Base-by-base conservation (phyloP, 306 rosid genomes). In the Purshia tridentata region DNA sequence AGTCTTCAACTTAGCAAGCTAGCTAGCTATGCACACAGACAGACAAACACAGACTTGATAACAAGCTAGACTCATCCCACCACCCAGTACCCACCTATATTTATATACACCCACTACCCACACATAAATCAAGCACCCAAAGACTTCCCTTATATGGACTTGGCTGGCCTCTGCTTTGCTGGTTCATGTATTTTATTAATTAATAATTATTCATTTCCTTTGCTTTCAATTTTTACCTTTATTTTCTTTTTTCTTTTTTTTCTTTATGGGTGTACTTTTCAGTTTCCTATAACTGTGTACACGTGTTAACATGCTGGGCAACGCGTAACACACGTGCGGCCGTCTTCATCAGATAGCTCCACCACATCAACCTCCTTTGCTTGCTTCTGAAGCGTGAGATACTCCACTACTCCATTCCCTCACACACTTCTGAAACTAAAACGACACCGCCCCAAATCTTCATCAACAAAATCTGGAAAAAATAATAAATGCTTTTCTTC, bases 41-140 rank as follows among this genome's bases (percentile, higher is more conserved):
- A 29, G 6, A n/a, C n/a, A n/a, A n/a, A 10, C 37, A 23, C 45
- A 48, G 6, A 23, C 52, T 52, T 58, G 78, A 78, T 58, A 39
- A 57, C 46, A 45, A 23, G 78, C 35, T 63, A 58, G 70, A 77
- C 69, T 18, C 62, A 42, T 66, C 77, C 19, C 76, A 80, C 77
- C 66, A 86, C 89, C 19, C 76, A 80, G 76, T 62, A 86, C 89
- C 87, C 73, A 89, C 92, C 81, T 82, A 84, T 85, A 71, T 84
- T 52, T 35, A 74, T 8, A 56, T 5, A 65, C 7, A 9, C 6
- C 22, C 0, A 69, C 1, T 11, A 14, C 16, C 16, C 0, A 16
- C 2, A 35, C 3, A 67, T 35, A 16, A 69, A 16, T 53, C 47
- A 69, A 69, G 13, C 60, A 39, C 50, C 45, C 4, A 49, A 4